Base-by-base conservation (phyloP, 2,329 filamentous ascomycete species). In the Calonectria fujianensis region DNA sequence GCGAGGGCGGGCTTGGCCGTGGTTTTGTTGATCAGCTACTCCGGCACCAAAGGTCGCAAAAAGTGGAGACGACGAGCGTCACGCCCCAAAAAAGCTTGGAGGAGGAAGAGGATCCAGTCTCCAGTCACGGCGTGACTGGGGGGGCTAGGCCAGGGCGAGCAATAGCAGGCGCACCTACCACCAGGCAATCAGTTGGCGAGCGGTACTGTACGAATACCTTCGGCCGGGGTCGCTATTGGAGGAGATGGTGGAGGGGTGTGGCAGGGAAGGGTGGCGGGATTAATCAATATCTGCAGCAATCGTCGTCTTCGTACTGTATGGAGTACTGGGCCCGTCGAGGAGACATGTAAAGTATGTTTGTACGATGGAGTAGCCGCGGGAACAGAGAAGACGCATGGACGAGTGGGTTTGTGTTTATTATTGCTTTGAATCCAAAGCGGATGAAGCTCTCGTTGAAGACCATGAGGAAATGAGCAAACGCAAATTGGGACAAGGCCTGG, bases 21-120 rank as follows among this genome's bases (percentile, higher is more conserved):
- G 79, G 76, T 82, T 82, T 82, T 82, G 80, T 81, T 82, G 76
- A 81, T 82, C 78, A 80, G 78, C 74, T 79, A 63, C 75, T 75
- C 75, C 73, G 74, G 69, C 77, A 75, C 78, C 72, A 79, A 80
- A 79, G 70, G 79, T 69, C 74, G 71, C 74, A 74, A 80, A 81
- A 76, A 81, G 80, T 81, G 80, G 80, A 27, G 74, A 70, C 72
- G 66, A 52, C 29, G 14, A 81, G 74, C 80, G 80, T 80, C 80
- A 81, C 78, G 70, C 78, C 75, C 78, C 74, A 72, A 74, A 80
- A 79, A 78, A 77, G 77, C 74, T 74, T 75, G 66, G 69, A 57
- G 61, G 59, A 29, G 63, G 72, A 76, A 73, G 75, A 73, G 74
- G 74, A 72, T 50, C 72, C 45, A 65, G 70, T 69, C 41, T 50